phyloP scores from a whole-genome alignment of 345 rosid species.

The Syzygium jambos region DNA sequence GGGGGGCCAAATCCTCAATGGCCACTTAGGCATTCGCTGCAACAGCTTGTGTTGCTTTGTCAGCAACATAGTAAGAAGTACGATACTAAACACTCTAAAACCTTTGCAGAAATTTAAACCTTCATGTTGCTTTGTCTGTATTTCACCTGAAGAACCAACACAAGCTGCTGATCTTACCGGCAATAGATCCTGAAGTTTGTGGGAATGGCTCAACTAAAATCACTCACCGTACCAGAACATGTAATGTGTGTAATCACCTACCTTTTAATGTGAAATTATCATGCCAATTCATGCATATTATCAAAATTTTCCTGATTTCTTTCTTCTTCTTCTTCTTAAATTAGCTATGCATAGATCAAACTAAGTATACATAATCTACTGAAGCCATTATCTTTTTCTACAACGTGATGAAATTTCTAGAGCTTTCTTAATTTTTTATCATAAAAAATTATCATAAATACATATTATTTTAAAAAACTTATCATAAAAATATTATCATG shows the following conservation, averaged over 20 bases:
- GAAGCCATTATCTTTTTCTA: not conserved
- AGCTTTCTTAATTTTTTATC: not conserved
- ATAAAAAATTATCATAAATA: too few species aligned
- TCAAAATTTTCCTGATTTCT: not conserved
- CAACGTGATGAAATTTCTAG: not conserved
- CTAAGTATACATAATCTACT: not conserved
- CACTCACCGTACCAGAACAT: not conserved
- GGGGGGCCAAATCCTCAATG: not conserved
- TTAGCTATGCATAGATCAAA: not conserved
- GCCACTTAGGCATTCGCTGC: not conserved
- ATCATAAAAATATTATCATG: too few species aligned
- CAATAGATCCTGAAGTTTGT: not conserved
- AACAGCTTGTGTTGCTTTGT: not conserved
- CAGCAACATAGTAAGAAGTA: not conserved
- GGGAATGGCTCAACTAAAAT: not conserved
- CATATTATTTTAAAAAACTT: too few species aligned
- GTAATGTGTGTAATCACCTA: not conserved
- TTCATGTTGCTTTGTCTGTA: not conserved
- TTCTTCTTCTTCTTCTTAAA: not conserved
- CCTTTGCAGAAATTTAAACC: not conserved
- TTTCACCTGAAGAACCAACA: not conserved
- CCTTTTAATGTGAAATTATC: not conserved
- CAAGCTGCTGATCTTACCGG: not conserved
- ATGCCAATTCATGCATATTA: accelerated
- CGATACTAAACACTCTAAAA: not conserved